Evolutionary conservation across 805 yeast species (phyloP), one percentile per base, ranked within the genome.

Genomic region (Candida koratica): DNA sequence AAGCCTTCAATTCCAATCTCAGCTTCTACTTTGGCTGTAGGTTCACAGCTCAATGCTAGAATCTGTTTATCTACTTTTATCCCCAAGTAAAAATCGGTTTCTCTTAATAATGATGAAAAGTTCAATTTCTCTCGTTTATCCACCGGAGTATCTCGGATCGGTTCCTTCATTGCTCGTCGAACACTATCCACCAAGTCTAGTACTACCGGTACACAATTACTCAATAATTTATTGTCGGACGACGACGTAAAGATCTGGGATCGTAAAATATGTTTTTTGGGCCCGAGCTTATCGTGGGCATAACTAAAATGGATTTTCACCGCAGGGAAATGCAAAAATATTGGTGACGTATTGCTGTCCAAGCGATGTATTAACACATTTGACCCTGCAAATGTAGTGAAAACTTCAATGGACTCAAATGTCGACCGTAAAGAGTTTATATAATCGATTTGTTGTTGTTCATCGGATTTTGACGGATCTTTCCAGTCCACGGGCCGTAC

Each of bases 1-100:
- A 86, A 73, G 0, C 82, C 80, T 14, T 79, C 82, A 15, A 81
- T 71, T 6, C 87, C 83, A 11, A 87, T 80, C 23, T 83, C 75
- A 0, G 97, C 94, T 25, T 87, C 88, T 2, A 93, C 93, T 52
- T 85, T 87, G 0, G 97, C 97, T 12, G 81, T 81, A 1, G 98
- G 98, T 42, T 85, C 90, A 69, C 98, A 93, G 46, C 95, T 84
- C 36, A 93, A 64, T 2, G 83, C 73, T 15, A 93, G 54, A 28
- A 73, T 75, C 53, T 93, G 98, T 22, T 79, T 74, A 14, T 78
- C 88, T 35, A 89, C 72, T 26, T 72, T 67, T 5, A 89, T 44
- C 1, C 82, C 77, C 37, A 84, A 57, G 34, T 76, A 77, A 18
- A 86, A 47, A 43, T 83, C 87, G 36, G 82, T 53, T 18, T 75